These are phyloP conservation scores for Dioscorea zingiberensis DNA, from an alignment of 106 monocot species.

Conservation along the genomic window DNA sequence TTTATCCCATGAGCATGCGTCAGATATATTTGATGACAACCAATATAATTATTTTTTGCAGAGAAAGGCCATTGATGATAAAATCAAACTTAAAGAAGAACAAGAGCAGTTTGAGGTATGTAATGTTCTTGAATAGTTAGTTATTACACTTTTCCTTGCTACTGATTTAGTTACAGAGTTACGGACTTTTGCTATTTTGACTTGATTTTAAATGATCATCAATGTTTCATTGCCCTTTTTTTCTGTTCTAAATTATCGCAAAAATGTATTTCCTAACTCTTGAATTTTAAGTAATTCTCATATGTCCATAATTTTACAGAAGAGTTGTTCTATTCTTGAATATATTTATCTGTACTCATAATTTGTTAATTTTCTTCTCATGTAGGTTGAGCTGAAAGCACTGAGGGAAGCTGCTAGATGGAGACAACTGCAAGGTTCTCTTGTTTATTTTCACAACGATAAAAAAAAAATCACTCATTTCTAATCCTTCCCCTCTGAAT, in stretches of 20 bases:
- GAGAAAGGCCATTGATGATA: slow-evolving; percentile 77
- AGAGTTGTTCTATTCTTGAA: background rate
- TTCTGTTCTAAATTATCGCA: too few relatives aligned
- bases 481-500: too few relatives aligned
- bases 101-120: slow-evolving; percentile 78
- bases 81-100: slow-evolving; percentile 85
- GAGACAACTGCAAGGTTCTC: slow-evolving; percentile 81
- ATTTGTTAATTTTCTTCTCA: background rate
- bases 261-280: too few relatives aligned
- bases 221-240: too few relatives aligned
- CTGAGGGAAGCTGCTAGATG: slow-evolving; percentile 95
- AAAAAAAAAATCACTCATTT: background rate
- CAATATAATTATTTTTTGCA: slow-evolving; percentile 24
- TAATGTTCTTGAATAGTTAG: background rate
- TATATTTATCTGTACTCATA: slow-evolving; percentile 1
- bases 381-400: slow-evolving; percentile 59
- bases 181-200: too few relatives aligned
- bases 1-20: too few relatives aligned
- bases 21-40: too few relatives aligned
- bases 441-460: background rate
- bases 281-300: too few relatives aligned
- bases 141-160: too few relatives aligned
- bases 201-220: too few relatives aligned
- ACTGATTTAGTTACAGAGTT: too few relatives aligned
- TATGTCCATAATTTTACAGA: too few relatives aligned